Evolutionary conservation across 176 grass and related monocot species (phyloP), one percentile per base, ranked within the genome.

Genomic region (Phoenix roebelenii): DNA sequence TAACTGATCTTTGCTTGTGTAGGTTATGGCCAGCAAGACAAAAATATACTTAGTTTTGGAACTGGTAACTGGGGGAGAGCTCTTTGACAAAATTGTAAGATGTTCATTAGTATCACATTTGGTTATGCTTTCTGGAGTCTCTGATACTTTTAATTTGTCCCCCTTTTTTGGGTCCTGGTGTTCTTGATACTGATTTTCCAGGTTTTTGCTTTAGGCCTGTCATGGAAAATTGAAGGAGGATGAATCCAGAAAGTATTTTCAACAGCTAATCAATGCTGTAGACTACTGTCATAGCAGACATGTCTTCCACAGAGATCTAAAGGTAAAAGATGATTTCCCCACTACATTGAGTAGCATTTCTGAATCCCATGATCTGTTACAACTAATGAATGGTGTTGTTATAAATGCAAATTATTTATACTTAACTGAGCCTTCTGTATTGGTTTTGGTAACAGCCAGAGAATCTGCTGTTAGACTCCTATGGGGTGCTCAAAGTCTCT

Each of bases 21-120:
- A 98, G 93, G 93, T 98, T 63, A 98, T 98, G 93, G 87, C 93
- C 58, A 98, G 93, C 73, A 98, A 88, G 79, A 98, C 87, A 50
- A 98, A 89, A 79, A 92, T 98, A 32, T 98, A 98, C 82, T 89
- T 98, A 61, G 87, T 98, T 50, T 74, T 98, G 73, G 93, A 98
- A 76, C 69, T 98, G 51, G 87, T 98, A 58, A 98, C 84, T 0
- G 93, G 84, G 6, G 93, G 93, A 0, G 87, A 98, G 81, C 87
- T 98, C 58, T 92, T 98, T 49, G 84, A 89, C 73, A 92, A 85
- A 74, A 98, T 98, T 70, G 93, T 98, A 83, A 80, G 81, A 44
- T 68, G 66, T 2, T 35, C 0, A 12, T 28, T 24, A 57, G 19
- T 1, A 12, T 67, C 51, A 59, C 14, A 35, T 3, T 29, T 4